Base-by-base conservation (phyloP, 495 filamentous ascomycete species). In the Lasiosphaeriaceae sp. region DNA sequence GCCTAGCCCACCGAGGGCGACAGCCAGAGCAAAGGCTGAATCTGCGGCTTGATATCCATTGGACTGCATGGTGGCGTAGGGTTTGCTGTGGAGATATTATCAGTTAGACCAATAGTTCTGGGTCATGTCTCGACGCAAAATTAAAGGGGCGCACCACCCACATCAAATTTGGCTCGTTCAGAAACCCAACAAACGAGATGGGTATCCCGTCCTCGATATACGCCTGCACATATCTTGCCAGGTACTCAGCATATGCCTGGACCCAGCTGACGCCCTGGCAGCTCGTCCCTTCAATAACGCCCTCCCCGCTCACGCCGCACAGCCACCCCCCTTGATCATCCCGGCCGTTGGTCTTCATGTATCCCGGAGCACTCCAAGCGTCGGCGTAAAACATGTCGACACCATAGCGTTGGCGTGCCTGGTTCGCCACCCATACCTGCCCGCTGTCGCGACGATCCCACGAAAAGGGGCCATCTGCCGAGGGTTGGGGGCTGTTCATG, bases 121-220 rank as follows among this genome's bases (percentile, higher is more conserved):
- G n/a, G n/a, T n/a, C n/a, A n/a, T n/a, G n/a, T n/a, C n/a, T n/a
- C n/a, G n/a, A n/a, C n/a, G n/a, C 23, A 4, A 24, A 9, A 55
- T 5, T 3, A 26, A 44, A 43, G 11, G 26, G 19, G 21, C 21
- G 14, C 17, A 22, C 2, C 11, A 52, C 70, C 56, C 48, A 71
- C 70, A 63, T 59, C 20, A 70, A 75, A 50, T 84, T 77, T 0
- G 83, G 83, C 65, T 86, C 83, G 50, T 86, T 86, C 57, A 84
- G 58, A 57, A 81, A 83, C 14, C 81, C 81, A 6, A 85, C 55
- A 54, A 77, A 71, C 2, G 70, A 74, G 50, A 84, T 67, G 0
- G 63, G 63, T 29, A 83, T 76, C 6, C 80, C 81, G 14, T 48
- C 64, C 12, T 58, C 50, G 37, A 69, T 60, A 58, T 84, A 86